Evolutionary conservation across 2,329 filamentous ascomycete genomes (phyloP).

Genomic region (Endocalyx cinctus): DNA sequence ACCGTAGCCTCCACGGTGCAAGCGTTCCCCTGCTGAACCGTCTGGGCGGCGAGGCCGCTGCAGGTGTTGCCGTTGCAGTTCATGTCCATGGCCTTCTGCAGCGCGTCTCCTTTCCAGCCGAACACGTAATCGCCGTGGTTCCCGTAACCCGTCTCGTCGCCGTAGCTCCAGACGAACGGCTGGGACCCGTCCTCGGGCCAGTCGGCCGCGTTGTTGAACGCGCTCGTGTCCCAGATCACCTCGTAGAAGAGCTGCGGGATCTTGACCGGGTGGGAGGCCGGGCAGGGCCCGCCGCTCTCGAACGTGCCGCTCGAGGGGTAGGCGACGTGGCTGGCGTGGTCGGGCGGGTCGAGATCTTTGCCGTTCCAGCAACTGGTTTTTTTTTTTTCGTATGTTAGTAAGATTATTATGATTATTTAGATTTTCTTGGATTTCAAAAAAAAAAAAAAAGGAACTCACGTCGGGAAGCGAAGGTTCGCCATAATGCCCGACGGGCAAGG

Average conservation of each 20-base stretch:
- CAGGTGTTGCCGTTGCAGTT: slow-evolving; percentile 29
- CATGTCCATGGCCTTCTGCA: slow-evolving; percentile 25
- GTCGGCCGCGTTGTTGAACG: slow-evolving; percentile 18
- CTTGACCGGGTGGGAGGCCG: slow-evolving; percentile 19
- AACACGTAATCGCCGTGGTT: slow-evolving; percentile 33
- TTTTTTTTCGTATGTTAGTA: neutral
- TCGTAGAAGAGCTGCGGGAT: slow-evolving; percentile 24
- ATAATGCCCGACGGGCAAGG: slow-evolving; percentile 28
- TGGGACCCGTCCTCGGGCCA: slow-evolving; percentile 24
- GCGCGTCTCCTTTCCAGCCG: slow-evolving; percentile 29
- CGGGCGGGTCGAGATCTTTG: slow-evolving; percentile 36
- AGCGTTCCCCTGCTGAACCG: slow-evolving; percentile 16
- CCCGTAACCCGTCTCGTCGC: slow-evolving; percentile 26
- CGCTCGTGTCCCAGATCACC: slow-evolving; percentile 19
- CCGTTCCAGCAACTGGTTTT: slow-evolving; percentile 45
- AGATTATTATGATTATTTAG: too few species aligned
- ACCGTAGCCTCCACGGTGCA: slow-evolving; percentile 14
- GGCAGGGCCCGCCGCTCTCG: slow-evolving; percentile 18
- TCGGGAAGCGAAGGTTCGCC: slow-evolving; percentile 39
- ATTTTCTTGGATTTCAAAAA: too few species aligned
- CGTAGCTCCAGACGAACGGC: slow-evolving; percentile 18
- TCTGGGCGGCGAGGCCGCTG: slow-evolving; percentile 13
- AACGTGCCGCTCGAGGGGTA: slow-evolving; percentile 34
- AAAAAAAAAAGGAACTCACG: too few species aligned
- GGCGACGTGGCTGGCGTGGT: slow-evolving; percentile 45